phyloP scores from a whole-genome alignment of 352 stramenopile species.

The Blastocystis sp. region DNA sequence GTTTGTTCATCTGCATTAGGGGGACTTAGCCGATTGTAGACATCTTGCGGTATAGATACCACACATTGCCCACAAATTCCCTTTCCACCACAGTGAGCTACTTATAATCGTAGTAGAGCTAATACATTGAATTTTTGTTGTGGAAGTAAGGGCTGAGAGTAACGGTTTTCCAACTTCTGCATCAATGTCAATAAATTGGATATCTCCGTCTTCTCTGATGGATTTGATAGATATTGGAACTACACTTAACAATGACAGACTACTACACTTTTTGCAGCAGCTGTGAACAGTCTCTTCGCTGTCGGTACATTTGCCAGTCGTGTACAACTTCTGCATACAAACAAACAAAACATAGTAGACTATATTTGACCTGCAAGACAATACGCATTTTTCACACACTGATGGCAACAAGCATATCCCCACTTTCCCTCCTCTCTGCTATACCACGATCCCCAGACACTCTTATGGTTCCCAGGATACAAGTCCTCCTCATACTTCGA shows the following conservation, averaged over 20 bases:
- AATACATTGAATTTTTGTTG: neutral
- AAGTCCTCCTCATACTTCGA: conserved; percentile 97
- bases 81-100: conserved; percentile 42
- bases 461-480: conserved; percentile 87
- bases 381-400: conserved; percentile 59
- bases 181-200: conserved; percentile 29
- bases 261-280: neutral
- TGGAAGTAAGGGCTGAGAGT: neutral
- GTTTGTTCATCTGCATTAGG: neutral
- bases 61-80: conserved; percentile 42
- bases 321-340: neutral
- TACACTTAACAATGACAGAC: neutral
- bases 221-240: neutral
- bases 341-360: conserved; percentile 28
- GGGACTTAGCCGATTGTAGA: neutral
- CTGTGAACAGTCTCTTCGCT: neutral
- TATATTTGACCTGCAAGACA: conserved; percentile 44
- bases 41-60: neutral
- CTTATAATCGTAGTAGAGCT: neutral
- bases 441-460: conserved; percentile 95
- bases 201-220: conserved; percentile 43
- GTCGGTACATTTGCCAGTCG: neutral
- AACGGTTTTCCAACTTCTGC: neutral
- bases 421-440: conserved; percentile 83
- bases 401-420: conserved; percentile 77